A percentile compares a stretch with the other conserved stretches of the same genome.
phyloP scores from a whole-genome alignment of 2,329 filamentous ascomycete species.

The Sporothrix curviconia region DNA sequence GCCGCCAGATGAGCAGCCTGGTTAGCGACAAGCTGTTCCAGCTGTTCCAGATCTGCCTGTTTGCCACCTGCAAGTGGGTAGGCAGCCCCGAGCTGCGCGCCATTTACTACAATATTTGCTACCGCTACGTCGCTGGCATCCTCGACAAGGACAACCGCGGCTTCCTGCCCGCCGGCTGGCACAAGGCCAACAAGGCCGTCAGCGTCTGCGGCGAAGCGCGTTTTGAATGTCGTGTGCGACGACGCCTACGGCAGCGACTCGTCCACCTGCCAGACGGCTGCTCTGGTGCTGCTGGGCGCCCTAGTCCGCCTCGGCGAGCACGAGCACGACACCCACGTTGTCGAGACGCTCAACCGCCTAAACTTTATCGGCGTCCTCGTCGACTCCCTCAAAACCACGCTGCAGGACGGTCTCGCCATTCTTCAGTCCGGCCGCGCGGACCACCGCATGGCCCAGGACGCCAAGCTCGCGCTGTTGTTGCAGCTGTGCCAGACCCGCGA shows the following conservation, averaged over 20 bases:
- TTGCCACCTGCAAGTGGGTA: constrained; percentile 68
- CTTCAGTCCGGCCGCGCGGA: constrained; percentile 32
- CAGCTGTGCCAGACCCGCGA: constrained; percentile 74
- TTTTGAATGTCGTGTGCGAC: constrained; percentile 84
- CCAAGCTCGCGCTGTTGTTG: constrained; percentile 74
- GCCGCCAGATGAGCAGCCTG: constrained; percentile 55
- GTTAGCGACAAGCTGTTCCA: constrained; percentile 86
- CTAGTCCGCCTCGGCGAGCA: constrained; percentile 67
- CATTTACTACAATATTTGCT: constrained; percentile 86
- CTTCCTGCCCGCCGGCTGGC: constrained; percentile 36
- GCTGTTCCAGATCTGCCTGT: constrained; percentile 79
- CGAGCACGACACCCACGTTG: constrained; percentile 65
- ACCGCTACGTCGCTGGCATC: constrained; percentile 72
- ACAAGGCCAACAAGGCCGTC: constrained; percentile 67
- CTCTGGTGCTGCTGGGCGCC: constrained; percentile 74
- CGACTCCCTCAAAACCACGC: constrained; percentile 74
- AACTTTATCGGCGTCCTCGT: constrained; percentile 90
- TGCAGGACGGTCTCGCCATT: constrained; percentile 59
- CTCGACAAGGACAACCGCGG: constrained; percentile 43
- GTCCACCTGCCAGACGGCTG: constrained; percentile 71
- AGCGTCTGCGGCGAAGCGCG: constrained; percentile 61
- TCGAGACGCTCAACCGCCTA: constrained; percentile 72
- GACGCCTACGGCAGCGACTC: constrained; percentile 83
- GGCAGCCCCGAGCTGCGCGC: constrained; percentile 68
- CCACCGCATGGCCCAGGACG: constrained; percentile 51